Evolutionary conservation across 208 protist genomes (phyloP).

Genomic region (Leptomonas pyrrhocoris): DNA sequence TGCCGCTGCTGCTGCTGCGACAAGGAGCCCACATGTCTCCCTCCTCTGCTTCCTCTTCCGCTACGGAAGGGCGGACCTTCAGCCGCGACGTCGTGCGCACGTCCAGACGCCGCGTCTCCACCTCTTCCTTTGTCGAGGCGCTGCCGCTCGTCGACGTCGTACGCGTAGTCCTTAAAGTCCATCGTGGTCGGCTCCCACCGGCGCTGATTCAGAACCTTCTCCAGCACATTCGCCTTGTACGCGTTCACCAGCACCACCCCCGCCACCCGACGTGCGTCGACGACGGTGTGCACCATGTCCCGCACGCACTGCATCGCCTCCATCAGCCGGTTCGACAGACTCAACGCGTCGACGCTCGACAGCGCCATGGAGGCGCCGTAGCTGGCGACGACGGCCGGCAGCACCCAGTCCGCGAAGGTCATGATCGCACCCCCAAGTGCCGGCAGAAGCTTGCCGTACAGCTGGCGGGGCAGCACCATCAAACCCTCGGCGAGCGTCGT

Average conservation of each 20-base stretch:
- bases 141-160: not conserved
- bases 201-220: constrained; percentile 44
- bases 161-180: constrained; percentile 10
- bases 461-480: constrained; percentile 15
- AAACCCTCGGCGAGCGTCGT: constrained; percentile 13
- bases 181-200: constrained; percentile 56
- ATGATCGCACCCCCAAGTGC: constrained; percentile 32
- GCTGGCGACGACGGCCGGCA: constrained; percentile 39
- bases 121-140: not conserved
- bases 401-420: constrained; percentile 45
- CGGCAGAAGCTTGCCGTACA: constrained; percentile 41
- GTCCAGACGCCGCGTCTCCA: too few species aligned
- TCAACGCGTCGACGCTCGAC: constrained; percentile 17
- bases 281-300: constrained; percentile 35
- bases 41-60: not conserved
- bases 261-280: constrained; percentile 48
- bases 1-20: not conserved
- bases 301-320: constrained; percentile 45
- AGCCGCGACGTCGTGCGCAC: too few species aligned
- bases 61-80: too few species aligned
- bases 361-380: constrained; percentile 38
- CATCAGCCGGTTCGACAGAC: constrained; percentile 38
- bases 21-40: too few species aligned
- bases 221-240: constrained; percentile 75
- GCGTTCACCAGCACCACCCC: constrained; percentile 74